Conservation (phyloP, 148 eudicot genomes). For the Chenopodium formosanum region DNA sequence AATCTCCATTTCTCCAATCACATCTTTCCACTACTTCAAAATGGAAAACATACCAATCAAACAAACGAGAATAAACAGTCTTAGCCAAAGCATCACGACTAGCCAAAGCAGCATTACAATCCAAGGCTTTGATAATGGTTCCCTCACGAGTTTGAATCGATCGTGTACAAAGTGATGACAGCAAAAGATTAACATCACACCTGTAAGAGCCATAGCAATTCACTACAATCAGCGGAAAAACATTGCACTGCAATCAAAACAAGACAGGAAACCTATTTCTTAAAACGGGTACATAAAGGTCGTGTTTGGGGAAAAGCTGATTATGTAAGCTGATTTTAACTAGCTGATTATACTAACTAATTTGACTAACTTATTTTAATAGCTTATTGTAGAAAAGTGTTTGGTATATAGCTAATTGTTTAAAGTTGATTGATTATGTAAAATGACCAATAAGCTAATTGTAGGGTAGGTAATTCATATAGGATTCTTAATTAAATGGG, state of each 20-base stretch:
- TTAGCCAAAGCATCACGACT: conserved; percentile 99
- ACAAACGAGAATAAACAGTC: conserved; percentile 85
- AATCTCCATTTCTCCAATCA: not conserved
- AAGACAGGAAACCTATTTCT: not conserved
- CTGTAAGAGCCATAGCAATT: conserved; percentile 32
- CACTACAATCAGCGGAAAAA: not conserved
- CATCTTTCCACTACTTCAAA: not conserved
- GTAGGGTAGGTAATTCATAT: too few relatives aligned
- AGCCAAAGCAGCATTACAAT: conserved; percentile 84
- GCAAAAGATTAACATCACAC: conserved; percentile 79
- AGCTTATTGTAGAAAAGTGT: too few relatives aligned
- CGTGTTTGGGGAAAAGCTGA: too few relatives aligned
- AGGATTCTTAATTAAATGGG: too few relatives aligned
- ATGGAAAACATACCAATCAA: conserved; percentile 73
- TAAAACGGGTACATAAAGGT: not conserved
- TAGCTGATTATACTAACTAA: too few relatives aligned
- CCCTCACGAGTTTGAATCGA: conserved; percentile 98
- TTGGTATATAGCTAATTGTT: too few relatives aligned
- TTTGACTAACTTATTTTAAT: too few relatives aligned
- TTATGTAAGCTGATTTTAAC: too few relatives aligned
- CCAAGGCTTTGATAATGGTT: conserved; percentile 79
- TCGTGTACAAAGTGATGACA: conserved; percentile 75
- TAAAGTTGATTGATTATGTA: too few relatives aligned
- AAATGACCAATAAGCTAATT: too few relatives aligned
- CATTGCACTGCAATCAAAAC: not conserved